Evolutionary conservation across 2,329 filamentous ascomycete species (phyloP).

Genomic region (Hypoxylon sp.): DNA sequence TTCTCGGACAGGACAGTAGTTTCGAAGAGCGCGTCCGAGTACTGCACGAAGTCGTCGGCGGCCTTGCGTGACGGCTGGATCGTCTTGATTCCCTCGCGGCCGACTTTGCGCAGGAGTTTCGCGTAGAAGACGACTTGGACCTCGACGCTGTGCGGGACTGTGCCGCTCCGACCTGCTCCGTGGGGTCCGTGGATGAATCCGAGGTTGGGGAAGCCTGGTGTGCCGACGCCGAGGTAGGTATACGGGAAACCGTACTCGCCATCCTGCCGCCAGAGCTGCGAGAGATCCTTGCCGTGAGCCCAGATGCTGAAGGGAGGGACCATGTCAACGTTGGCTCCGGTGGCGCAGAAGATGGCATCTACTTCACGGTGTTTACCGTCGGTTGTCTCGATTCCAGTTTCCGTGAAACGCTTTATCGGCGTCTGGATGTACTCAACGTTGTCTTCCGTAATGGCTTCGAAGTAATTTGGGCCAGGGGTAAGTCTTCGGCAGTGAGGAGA

Average conservation of each 20-base stretch:
- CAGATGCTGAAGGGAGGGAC: slow-evolving; percentile 72
- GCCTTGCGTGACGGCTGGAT: slow-evolving; percentile 70
- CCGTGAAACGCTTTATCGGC: slow-evolving; percentile 69
- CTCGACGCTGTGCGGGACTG: slow-evolving; percentile 76
- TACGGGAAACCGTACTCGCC: slow-evolving; percentile 73
- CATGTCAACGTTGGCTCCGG: slow-evolving; percentile 73
- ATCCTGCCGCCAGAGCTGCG: slow-evolving; percentile 67
- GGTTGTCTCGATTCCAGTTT: slow-evolving; percentile 69
- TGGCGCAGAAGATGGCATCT: slow-evolving; percentile 76
- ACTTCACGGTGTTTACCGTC: slow-evolving; percentile 70
- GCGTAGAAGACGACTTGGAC: slow-evolving; percentile 75
- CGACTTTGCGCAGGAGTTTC: slow-evolving; percentile 75
- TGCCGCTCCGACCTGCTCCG: slow-evolving; percentile 71
- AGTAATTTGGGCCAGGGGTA: slow-evolving; percentile 75
- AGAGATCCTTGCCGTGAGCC: slow-evolving; percentile 66
- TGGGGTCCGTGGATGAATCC: slow-evolving; percentile 74
- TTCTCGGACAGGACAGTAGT: slow-evolving; percentile 70
- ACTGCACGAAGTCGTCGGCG: slow-evolving; percentile 73
- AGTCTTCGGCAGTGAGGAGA: slow-evolving; percentile 74
- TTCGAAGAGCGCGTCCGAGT: slow-evolving; percentile 68
- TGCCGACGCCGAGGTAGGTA: slow-evolving; percentile 74
- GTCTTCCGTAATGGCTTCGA: slow-evolving; percentile 72
- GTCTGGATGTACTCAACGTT: slow-evolving; percentile 73
- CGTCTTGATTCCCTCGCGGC: slow-evolving; percentile 74
- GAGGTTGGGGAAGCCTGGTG: slow-evolving; percentile 76